phyloP scores from a whole-genome alignment of 2,329 filamentous ascomycete genomes.

The Neoascochyta sp. region DNA sequence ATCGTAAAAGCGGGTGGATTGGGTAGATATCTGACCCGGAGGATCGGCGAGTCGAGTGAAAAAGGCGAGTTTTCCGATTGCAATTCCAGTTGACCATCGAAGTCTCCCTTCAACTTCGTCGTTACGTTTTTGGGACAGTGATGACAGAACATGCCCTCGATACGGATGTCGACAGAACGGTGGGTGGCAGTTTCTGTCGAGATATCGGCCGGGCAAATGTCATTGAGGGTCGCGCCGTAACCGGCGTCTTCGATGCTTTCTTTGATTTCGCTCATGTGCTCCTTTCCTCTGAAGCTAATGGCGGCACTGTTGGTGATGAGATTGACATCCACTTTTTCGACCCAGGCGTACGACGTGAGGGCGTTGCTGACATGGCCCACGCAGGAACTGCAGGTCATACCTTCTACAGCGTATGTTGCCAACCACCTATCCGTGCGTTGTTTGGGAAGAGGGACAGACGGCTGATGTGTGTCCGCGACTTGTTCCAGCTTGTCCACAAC shows the following conservation, averaged over 20 bases:
- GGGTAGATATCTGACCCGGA: constrained; percentile 69
- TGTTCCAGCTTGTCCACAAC: constrained; percentile 34
- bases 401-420: constrained; percentile 51
- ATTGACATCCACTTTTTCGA: constrained; percentile 49
- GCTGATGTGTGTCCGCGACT: constrained; percentile 1
- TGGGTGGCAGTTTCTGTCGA: constrained; percentile 14
- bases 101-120: constrained; percentile 50
- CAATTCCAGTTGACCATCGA: constrained; percentile 43
- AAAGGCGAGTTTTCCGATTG: constrained; percentile 56
- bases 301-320: constrained; percentile 50
- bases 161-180: constrained; percentile 34
- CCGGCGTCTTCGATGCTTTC: constrained; percentile 50
- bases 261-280: constrained; percentile 45
- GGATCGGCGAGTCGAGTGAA: constrained; percentile 57
- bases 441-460: constrained; percentile 1
- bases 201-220: constrained; percentile 18
- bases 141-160: constrained; percentile 47
- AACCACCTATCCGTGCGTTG: constrained; percentile 26
- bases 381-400: constrained; percentile 59
- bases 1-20: constrained; percentile 67
- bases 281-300: constrained; percentile 48
- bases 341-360: constrained; percentile 45
- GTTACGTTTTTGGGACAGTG: constrained; percentile 51
- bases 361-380: constrained; percentile 49
- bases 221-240: constrained; percentile 41